Base-by-base conservation (phyloP, 371 early-diverging fungal genomes). In the Mucor mucedo region DNA sequence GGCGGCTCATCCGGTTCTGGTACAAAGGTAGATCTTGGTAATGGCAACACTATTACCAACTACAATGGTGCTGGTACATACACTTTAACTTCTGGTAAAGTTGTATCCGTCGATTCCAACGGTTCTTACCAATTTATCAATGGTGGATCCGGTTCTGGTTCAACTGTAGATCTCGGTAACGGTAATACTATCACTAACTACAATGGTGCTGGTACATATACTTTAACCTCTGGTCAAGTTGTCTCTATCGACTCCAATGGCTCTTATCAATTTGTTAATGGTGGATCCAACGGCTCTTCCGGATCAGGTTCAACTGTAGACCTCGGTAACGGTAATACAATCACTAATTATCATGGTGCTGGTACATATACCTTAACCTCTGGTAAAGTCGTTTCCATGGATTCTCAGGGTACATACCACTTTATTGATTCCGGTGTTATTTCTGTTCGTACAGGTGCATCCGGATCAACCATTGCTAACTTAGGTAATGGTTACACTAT, bases 31-130 rank as follows among this genome's bases (percentile, higher is more conserved):
- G 21, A 14, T 7, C 45, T 45, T 45, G 45, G 45, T 13, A 38
- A 40, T 27, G 45, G 50, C 13, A 44, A 29, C 21, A 29, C 53
- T 30, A 42, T 21, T 7, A 21, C 62, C 0, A 29, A 35, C 3
- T 62, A 55, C 14, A 14, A 6, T 5, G 62, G 62, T 39, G 55
- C 63, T 50, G 60, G 60, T 3, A 32, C 52, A 2, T 60, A 60
- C 10, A 60, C 52, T 2, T 30, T n/a, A 11, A n/a, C 52, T 9
- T 52, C 60, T 42, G 60, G 60, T 32, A 60, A 52, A 30, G 52
- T 60, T 38, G 27, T 40, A 11, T 62, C 55, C 4, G 45, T 60
- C 10, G 32, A 4, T 16, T 2, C 14, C 2, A 21, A 9, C 28
- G 56, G 44, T 4, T 35, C 35, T 8, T 35, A 44, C 45, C 13